Conservation (phyloP, 352 stramenopile genomes). For the Lagenidium giganteum region DNA sequence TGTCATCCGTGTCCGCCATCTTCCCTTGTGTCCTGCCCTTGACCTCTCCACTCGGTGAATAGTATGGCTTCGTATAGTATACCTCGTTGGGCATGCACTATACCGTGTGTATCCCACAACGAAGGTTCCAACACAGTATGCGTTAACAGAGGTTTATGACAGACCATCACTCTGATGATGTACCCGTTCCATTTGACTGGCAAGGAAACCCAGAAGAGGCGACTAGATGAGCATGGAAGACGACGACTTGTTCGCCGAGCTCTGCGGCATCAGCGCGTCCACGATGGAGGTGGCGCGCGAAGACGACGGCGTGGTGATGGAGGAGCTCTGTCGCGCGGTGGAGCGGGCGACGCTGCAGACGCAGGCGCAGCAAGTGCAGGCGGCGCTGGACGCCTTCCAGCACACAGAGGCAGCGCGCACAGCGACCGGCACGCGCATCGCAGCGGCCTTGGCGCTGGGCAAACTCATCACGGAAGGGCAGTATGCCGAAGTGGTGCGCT, state of each 20-base stretch:
- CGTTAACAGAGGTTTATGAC: too few relatives aligned
- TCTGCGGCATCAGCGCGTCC: constrained; percentile 44
- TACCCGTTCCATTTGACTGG: too few relatives aligned
- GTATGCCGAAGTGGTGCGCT: constrained; percentile 56
- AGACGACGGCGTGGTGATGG: constrained; percentile 27
- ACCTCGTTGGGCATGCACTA: too few relatives aligned
- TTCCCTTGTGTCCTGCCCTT: constrained; percentile 5
- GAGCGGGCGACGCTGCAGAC: constrained; percentile 63
- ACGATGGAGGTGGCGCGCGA: constrained; percentile 31
- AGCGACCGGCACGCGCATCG: constrained; percentile 1
- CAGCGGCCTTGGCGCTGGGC: constrained; percentile 33
- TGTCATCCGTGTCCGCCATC: constrained; percentile 32
- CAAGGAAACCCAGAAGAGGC: not conserved
- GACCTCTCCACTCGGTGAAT: not conserved
- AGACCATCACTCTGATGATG: too few relatives aligned
- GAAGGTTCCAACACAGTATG: too few relatives aligned
- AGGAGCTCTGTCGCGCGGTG: constrained; percentile 28
- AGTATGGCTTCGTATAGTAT: too few relatives aligned
- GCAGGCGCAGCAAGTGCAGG: constrained; percentile 22
- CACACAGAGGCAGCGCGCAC: not conserved
- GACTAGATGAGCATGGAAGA: constrained; percentile 28
- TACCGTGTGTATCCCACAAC: too few relatives aligned
- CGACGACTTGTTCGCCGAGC: constrained; percentile 56
- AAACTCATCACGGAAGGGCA: constrained; percentile 50
- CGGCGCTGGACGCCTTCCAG: constrained; percentile 8